Conservation (phyloP, 2,329 filamentous ascomycete genomes). For the Ceratocystis colombiana region DNA sequence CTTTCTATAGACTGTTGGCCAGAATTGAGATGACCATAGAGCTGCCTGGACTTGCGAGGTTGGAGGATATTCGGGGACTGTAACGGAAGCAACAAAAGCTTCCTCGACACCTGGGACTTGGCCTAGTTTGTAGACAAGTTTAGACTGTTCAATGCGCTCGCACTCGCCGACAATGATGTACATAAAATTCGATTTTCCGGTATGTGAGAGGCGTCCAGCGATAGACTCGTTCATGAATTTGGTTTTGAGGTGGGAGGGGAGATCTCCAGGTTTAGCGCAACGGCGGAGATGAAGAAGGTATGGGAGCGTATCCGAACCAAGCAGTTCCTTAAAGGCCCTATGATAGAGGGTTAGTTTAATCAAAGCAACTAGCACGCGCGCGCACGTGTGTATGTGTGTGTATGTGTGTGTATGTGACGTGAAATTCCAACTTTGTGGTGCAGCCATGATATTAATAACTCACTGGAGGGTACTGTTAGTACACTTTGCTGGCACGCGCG, state of each 20-base stretch:
- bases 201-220: slow-evolving; percentile 46
- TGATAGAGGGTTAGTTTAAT: background rate
- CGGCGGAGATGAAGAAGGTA: slow-evolving; percentile 62
- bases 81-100: slow-evolving; percentile 51
- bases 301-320: slow-evolving; percentile 47
- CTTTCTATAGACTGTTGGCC: slow-evolving; percentile 78
- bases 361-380: no score
- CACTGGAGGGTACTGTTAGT: slow-evolving; percentile 42
- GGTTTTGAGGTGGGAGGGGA: slow-evolving; percentile 55
- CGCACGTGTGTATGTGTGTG: no score
- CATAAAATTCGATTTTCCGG: slow-evolving; percentile 50
- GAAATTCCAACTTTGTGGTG: no score
- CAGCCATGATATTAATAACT: background rate
- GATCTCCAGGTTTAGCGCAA: slow-evolving; percentile 60
- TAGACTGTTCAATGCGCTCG: slow-evolving; percentile 34
- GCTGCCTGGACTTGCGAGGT: slow-evolving; percentile 66
- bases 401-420: no score
- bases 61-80: slow-evolving; percentile 62
- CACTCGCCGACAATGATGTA: slow-evolving; percentile 46
- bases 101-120: slow-evolving; percentile 37
- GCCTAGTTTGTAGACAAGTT: slow-evolving; percentile 33
- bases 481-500: slow-evolving; percentile 59
- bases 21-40: slow-evolving; percentile 65
- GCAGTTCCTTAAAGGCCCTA: slow-evolving; percentile 25
- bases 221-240: slow-evolving; percentile 51